phyloP scores from a whole-genome alignment of 2,329 filamentous ascomycete genomes.

The Neoscytalidium dimidiatum region DNA sequence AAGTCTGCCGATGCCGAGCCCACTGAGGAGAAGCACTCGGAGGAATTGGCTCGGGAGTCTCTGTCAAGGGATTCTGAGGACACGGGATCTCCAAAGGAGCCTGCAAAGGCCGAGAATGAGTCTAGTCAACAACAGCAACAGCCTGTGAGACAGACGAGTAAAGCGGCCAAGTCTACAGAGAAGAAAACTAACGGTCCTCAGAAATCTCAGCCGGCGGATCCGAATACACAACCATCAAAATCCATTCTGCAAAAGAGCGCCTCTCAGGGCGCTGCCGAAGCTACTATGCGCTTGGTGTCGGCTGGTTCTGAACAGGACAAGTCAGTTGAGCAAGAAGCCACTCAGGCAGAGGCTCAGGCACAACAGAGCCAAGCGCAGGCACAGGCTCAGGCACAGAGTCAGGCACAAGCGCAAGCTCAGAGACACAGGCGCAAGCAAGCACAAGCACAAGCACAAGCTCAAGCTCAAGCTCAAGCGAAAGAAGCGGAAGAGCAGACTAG shows the following conservation, averaged over 20 bases:
- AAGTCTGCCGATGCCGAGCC: conserved; percentile 43
- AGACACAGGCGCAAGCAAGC: conserved; percentile 1
- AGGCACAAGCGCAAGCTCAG: conserved; percentile 1
- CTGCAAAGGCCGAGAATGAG: conserved; percentile 31
- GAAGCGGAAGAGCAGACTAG: neutral
- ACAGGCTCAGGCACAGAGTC: neutral
- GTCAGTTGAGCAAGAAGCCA: neutral
- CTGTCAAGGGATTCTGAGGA: conserved; percentile 23
- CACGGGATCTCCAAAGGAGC: conserved; percentile 10
- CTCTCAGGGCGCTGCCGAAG: conserved; percentile 30
- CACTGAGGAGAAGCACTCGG: conserved; percentile 49
- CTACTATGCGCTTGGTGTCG: conserved; percentile 18
- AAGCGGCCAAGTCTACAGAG: conserved; percentile 23
- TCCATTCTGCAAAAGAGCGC: conserved; percentile 25
- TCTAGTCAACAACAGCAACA: conserved; percentile 21
- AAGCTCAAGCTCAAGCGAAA: neutral
- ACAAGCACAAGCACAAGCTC: neutral
- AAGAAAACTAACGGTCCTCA: conserved; percentile 16
- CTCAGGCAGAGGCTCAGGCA: neutral
- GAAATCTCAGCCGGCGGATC: conserved; percentile 9
- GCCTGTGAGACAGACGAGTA: conserved; percentile 36
- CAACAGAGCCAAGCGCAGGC: neutral
- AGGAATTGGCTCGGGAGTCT: conserved; percentile 37
- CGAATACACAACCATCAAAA: conserved; percentile 5
- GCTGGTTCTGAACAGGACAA: neutral